Conservation (phyloP, 805 yeast genomes). For the Candida boidinii region DNA sequence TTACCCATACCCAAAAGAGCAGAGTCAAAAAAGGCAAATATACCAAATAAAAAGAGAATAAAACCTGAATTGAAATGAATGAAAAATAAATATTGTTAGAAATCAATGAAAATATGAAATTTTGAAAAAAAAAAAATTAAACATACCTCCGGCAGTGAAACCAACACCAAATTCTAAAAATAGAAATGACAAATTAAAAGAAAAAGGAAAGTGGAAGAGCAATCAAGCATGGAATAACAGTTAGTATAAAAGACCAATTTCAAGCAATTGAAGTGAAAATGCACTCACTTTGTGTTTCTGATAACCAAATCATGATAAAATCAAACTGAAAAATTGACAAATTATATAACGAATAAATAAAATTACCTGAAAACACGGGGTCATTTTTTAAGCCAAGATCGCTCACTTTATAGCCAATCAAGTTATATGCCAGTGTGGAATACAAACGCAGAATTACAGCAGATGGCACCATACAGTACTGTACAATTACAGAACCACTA, state of each 20-base stretch:
- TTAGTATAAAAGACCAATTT: not conserved
- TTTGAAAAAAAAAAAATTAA: too few relatives aligned
- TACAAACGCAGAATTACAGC: too few relatives aligned
- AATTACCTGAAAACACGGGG: too few relatives aligned
- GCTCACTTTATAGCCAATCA: too few relatives aligned
- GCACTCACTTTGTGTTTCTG: not conserved
- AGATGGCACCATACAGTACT: too few relatives aligned
- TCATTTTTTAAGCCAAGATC: too few relatives aligned
- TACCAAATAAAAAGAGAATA: constrained; percentile 71
- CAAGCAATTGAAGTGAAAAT: not conserved
- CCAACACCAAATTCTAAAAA: constrained; percentile 79
- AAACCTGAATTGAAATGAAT: too few relatives aligned
- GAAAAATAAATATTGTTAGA: constrained; percentile 1
- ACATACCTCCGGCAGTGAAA: constrained; percentile 83
- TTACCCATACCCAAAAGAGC: constrained; percentile 88
- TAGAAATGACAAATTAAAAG: not conserved
- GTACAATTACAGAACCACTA: too few relatives aligned
- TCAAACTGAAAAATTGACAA: too few relatives aligned
- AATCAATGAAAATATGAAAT: not conserved
- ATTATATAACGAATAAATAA: too few relatives aligned
- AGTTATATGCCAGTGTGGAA: too few relatives aligned
- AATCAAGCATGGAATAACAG: too few relatives aligned
- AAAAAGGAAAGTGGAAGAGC: not conserved
- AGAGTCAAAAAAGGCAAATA: constrained; percentile 79
- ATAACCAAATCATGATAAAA: not conserved